These are phyloP conservation scores for Fusarium sp. DNA, from an alignment of 2,329 filamentous ascomycete species.

Conservation along the genomic window DNA sequence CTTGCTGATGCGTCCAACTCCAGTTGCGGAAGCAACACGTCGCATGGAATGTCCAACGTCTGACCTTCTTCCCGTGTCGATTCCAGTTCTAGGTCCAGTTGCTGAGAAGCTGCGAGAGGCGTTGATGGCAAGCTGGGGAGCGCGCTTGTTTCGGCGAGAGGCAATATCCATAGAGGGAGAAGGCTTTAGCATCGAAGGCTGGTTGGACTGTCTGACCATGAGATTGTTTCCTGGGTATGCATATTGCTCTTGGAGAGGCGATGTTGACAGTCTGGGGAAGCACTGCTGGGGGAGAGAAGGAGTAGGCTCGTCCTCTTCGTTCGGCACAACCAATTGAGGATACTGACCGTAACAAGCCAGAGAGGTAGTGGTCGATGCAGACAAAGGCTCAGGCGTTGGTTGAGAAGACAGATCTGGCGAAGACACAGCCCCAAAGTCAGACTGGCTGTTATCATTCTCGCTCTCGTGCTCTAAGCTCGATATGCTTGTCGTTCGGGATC, in stretches of 20 bases:
- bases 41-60: constrained; percentile 64
- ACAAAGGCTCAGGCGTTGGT: constrained; percentile 38
- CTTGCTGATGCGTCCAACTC: constrained; percentile 54
- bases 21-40: constrained; percentile 65
- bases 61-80: constrained; percentile 59
- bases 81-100: constrained; percentile 59
- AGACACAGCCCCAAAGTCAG: constrained; percentile 42
- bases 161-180: constrained; percentile 66
- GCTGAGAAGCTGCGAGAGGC: constrained; percentile 59
- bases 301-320: constrained; percentile 40
- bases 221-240: constrained; percentile 33
- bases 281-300: constrained; percentile 41
- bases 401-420: constrained; percentile 39
- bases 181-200: constrained; percentile 56
- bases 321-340: constrained; percentile 43
- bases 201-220: constrained; percentile 29
- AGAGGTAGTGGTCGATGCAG: constrained; percentile 19
- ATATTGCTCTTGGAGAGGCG: constrained; percentile 37
- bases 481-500: constrained; percentile 9
- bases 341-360: constrained; percentile 37
- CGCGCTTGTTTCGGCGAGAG: constrained; percentile 61
- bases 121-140: constrained; percentile 60
- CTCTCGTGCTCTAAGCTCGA: constrained; percentile 44
- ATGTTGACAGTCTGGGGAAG: constrained; percentile 39
- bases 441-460: constrained; percentile 46